phyloP scores from a whole-genome alignment of 257 asterid species.

The Nicotiana knightiana region DNA sequence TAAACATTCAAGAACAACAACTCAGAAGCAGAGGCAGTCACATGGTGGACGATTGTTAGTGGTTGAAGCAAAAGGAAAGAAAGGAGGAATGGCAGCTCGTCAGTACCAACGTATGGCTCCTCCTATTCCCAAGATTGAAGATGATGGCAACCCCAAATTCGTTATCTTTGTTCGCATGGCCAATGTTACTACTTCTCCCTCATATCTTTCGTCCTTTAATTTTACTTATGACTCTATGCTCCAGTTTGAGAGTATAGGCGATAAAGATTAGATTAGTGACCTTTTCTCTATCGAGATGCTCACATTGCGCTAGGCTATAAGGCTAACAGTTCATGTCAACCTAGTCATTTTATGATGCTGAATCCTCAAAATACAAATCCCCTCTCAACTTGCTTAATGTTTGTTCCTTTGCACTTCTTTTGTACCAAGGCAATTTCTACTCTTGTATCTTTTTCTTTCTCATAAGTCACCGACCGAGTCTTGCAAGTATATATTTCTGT shows the following conservation, averaged over 20 bases:
- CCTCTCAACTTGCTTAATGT: background rate
- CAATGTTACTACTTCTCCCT: slow-evolving; percentile 30
- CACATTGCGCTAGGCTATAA: too few relatives aligned
- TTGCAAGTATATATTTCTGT: background rate
- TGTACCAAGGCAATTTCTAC: background rate
- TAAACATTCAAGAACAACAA: slow-evolving; percentile 36
- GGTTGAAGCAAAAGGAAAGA: slow-evolving; percentile 82
- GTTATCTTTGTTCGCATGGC: slow-evolving; percentile 94
- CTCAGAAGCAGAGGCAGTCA: slow-evolving; percentile 18
- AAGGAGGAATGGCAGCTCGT: slow-evolving; percentile 83
- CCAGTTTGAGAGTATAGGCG: background rate
- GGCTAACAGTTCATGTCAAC: too few relatives aligned
- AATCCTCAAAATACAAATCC: too few relatives aligned
- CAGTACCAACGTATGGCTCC: slow-evolving; percentile 62
- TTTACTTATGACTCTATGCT: background rate
- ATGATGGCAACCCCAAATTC: slow-evolving; percentile 94
- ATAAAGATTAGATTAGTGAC: background rate
- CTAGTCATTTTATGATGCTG: too few relatives aligned
- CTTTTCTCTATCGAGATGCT: too few relatives aligned
- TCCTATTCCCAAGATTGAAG: slow-evolving; percentile 85
- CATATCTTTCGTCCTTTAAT: background rate
- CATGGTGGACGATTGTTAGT: slow-evolving; percentile 21
- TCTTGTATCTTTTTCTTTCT: background rate
- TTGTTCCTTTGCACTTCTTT: background rate
- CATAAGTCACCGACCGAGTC: background rate